A percentile compares a stretch with the other conserved stretches of the same genome.
phyloP scores from a whole-genome alignment of 345 rosid species.

The Arabidopsis suecica region DNA sequence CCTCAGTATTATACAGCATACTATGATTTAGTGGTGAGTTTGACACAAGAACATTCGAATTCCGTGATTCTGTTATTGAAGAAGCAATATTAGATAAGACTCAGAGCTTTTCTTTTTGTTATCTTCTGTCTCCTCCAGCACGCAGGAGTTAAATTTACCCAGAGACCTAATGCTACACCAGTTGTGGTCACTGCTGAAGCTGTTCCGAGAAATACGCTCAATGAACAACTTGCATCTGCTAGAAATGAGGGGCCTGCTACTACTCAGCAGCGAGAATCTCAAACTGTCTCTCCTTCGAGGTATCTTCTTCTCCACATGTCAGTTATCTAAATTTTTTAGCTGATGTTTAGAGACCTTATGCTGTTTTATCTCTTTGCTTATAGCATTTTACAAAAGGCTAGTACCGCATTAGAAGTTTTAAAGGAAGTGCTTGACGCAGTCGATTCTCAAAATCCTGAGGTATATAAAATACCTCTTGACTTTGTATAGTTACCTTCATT shows the following conservation, averaged over 20 bases:
- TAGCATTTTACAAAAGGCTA: constrained; percentile 93
- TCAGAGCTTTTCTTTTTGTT: constrained; percentile 25
- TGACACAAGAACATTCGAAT: background rate
- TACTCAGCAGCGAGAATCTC: constrained; percentile 55
- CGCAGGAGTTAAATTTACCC: constrained; percentile 88
- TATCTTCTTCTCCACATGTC: constrained; percentile 34
- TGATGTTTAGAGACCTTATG: constrained; percentile 24
- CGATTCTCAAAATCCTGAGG: constrained; percentile 81
- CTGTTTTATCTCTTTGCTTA: constrained; percentile 23
- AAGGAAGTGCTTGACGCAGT: constrained; percentile 91
- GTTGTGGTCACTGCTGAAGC: constrained; percentile 50
- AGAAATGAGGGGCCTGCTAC: constrained; percentile 50
- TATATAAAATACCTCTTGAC: constrained; percentile 41
- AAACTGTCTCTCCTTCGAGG: constrained; percentile 79
- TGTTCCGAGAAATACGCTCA: constrained; percentile 53
- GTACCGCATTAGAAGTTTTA: constrained; percentile 80
- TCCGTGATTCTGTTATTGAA: constrained; percentile 7
- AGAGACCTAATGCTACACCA: constrained; percentile 52
- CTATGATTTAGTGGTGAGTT: constrained; percentile 90
- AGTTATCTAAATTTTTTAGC: background rate
- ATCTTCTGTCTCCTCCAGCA: constrained; percentile 52
- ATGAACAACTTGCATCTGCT: constrained; percentile 64
- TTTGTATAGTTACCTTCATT: constrained; percentile 17
- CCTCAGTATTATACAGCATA: constrained; percentile 88
- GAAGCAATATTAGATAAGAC: constrained; percentile 9